Evolutionary conservation across 495 filamentous ascomycete species (phyloP).

Genomic region (Penicillium waksmanii): DNA sequence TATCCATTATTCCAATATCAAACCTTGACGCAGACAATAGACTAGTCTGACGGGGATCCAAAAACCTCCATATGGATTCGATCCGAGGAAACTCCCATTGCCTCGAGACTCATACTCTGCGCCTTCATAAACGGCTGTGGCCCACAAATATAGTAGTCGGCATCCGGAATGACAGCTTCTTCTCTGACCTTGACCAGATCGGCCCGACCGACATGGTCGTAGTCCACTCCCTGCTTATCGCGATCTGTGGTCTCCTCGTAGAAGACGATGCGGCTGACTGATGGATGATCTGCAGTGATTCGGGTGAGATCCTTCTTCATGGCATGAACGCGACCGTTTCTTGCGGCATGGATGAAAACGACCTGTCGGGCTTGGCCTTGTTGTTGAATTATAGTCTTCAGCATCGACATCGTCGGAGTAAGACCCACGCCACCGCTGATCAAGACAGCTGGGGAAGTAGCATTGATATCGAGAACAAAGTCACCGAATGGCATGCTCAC

Average conservation of each 20-base stretch:
- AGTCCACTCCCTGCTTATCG: conserved; percentile 55
- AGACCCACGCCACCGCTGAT: conserved; percentile 67
- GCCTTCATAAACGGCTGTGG: conserved; percentile 63
- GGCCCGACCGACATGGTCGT: conserved; percentile 53
- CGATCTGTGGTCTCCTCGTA: conserved; percentile 26
- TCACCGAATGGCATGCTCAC: conserved; percentile 65
- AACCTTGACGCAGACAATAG: no score
- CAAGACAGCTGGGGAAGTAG: conserved; percentile 51
- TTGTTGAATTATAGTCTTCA: conserved; percentile 43
- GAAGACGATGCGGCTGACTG: conserved; percentile 19
- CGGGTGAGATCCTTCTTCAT: conserved; percentile 52
- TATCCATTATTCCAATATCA: neutral
- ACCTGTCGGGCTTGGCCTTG: conserved; percentile 28
- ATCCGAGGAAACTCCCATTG: conserved; percentile 48
- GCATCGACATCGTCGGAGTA: conserved; percentile 63
- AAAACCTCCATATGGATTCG: conserved; percentile 63
- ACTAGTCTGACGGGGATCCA: conserved; percentile 31
- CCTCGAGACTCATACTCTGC: conserved; percentile 44
- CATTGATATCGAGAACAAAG: conserved; percentile 55
- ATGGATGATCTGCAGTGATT: conserved; percentile 31
- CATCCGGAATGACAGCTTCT: conserved; percentile 44
- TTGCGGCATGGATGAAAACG: conserved; percentile 30
- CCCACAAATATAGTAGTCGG: conserved; percentile 67
- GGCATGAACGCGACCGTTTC: conserved; percentile 45
- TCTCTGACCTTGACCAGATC: conserved; percentile 51